Percentiles rank a stretch among this genome's conserved stretches.
phyloP scores from a whole-genome alignment of 352 stramenopile genomes.

The Phytophthora quininea region DNA sequence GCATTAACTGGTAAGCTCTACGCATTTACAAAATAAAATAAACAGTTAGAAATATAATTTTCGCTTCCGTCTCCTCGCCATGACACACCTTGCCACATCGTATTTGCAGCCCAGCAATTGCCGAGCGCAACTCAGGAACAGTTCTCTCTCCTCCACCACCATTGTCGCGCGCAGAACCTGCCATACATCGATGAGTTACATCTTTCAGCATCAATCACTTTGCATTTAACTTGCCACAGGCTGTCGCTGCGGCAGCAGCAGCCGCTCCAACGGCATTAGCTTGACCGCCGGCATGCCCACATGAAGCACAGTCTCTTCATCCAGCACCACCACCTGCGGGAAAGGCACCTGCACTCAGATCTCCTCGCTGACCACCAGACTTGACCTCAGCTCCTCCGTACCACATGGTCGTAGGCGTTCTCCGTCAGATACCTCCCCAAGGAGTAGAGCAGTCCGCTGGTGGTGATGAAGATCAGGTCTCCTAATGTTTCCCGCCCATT shows the following conservation, averaged over 20 bases:
- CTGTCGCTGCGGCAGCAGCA: constrained; percentile 71
- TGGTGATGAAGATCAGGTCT: constrained; percentile 84
- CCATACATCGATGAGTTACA: constrained; percentile 5
- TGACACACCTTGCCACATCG: constrained; percentile 64
- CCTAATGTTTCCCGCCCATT: constrained; percentile 30
- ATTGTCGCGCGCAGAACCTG: constrained; percentile 69
- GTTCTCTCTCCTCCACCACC: constrained; percentile 42
- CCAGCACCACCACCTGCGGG: constrained; percentile 63
- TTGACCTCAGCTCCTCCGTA: constrained; percentile 18
- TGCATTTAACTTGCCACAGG: constrained; percentile 52
- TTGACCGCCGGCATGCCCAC: constrained; percentile 63
- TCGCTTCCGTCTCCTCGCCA: background rate
- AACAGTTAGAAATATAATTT: constrained; percentile 2
- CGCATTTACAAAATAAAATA: background rate
- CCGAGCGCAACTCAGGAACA: constrained; percentile 65
- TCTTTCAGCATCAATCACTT: background rate
- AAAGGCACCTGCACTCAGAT: constrained; percentile 2
- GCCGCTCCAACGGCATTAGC: constrained; percentile 64
- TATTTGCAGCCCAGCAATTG: constrained; percentile 73
- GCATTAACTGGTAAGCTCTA: constrained; percentile 69
- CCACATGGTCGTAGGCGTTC: constrained; percentile 81
- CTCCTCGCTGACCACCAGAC: background rate
- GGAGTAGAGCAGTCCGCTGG: constrained; percentile 72
- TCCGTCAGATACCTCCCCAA: constrained; percentile 61
- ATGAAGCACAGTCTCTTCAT: constrained; percentile 65